Base-by-base conservation (phyloP, 345 rosid genomes). In the Atalantia buxifolia region DNA sequence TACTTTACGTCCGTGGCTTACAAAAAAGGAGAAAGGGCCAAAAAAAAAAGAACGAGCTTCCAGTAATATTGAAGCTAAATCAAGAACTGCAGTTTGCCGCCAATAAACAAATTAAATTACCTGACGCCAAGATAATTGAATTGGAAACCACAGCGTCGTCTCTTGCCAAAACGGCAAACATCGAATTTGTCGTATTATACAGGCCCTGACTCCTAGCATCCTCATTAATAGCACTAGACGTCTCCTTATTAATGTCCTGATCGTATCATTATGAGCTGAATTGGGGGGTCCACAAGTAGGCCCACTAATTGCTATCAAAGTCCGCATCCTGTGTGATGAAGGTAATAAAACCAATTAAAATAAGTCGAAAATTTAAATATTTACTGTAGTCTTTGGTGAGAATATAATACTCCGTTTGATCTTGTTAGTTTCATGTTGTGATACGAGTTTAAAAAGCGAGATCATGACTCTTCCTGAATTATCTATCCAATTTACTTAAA, bases 1-100 rank as follows among this genome's bases (percentile, higher is more conserved):
- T 71, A 71, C n/a, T 38, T 66, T 75, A 66, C 76, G 69, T 82
- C 76, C 80, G 72, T 79, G 82, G 71, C 76, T 24, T 27, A 42
- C 56, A 22, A 9, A 45, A 42, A 2, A 6, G 36, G 42, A 1
- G 0, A 7, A 36, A 8, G 0, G 1, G 0, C 2, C 8, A 40
- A 40, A 1, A 36, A 36, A 40, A 9, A 40, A 40, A 3, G 13
- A 45, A 45, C 13, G 50, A 45, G 13, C 50, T 45, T 45, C 18
- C 50, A 3, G 4, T 13, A 45, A 45, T 45, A 13, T 12, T 45
- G 18, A 56, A 42, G 6, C 21, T 18, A 25, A 42, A 45, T 69
- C 22, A 25, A 13, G 72, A 55, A 18, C 64, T 71, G 28, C 6
- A 55, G 28, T 45, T 74, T 38, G 25, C 24, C 35, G 0, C 27